Evolutionary conservation across 1,284 basidiomycete genomes (phyloP), one percentile per base, ranked within the genome.

Genomic region (Lentinula novae-zelandiae): DNA sequence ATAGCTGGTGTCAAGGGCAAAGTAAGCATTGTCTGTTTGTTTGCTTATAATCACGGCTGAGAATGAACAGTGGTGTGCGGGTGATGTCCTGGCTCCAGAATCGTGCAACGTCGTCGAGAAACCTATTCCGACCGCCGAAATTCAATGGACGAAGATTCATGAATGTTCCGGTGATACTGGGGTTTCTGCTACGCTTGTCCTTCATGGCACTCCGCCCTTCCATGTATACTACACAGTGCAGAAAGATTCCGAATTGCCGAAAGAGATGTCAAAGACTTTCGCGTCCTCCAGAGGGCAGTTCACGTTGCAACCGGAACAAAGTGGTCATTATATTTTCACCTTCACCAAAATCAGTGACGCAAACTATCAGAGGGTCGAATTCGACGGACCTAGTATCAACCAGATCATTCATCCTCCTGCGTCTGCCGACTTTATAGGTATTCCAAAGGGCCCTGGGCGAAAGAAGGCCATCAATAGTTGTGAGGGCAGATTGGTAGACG

Each of bases 111-210:
- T 95, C 0, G 75, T 90, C 40, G 84, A 93, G 69, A 82, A 88
- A 63, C 92, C 92, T 1, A 73, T 81, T 44, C 93, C 94, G 0
- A 86, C 83, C 1, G 89, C 92, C 12, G 87, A 94, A 68, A 93
- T 97, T 65, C 85, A 90, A 70, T 95, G 95, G 83, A 90, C 89
- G 68, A 89, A 90, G 58, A 91, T 98, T 66, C 92, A 96, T 67
- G 96, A 95, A 77, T 95, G 93, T 71, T 95, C 94, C 39, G 94
- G 95, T 12, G 95, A 98, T 66, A 95, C 93, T 31, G 96, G 96
- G 8, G 90, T 96, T 55, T 90, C 90, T 31, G 93, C 93, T 5
- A 86, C 89, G 12, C 86, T 98, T 51, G 85, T 95, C 54, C 81
- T 98, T 50, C 92, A 90, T 48, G 96, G 96, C 20, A 90, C 87